Evolutionary conservation across 179 eudicot genomes (phyloP), one percentile per base, ranked within the genome.

Genomic region (Amaranthus tricolor): DNA sequence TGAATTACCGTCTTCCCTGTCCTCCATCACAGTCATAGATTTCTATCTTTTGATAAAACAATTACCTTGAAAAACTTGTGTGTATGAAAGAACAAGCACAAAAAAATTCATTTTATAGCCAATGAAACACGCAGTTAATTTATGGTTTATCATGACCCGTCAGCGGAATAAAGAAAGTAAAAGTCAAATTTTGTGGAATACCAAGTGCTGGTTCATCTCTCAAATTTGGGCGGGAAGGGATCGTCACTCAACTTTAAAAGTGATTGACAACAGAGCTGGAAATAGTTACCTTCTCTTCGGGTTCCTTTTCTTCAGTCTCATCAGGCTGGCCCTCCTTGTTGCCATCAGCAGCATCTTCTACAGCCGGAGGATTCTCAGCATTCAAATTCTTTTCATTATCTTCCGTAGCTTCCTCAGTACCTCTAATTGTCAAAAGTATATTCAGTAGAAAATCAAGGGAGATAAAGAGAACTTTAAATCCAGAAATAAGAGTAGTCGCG

Each of bases 291-390:
- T 87, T 87, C 4, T 85, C 91, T 82, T 92, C 97, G 13, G 90
- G 89, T 72, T 91, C 91, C 80, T 92, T 84, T 77, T 87, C 97
- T 84, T 88, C 87, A 63, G 91, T 64, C 74, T 90, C 97, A 48
- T 71, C 78, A 5, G 79, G 84, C 78, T 84, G 80, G 68, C 56
- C 82, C 66, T 89, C 95, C 85, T 90, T 88, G 86, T 74, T 85
- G 61, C 66, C 84, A 80, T 85, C 89, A 12, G 64, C 86, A 67
- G 81, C 80, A 66, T 84, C 91, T 76, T 89, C 91, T 59, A 76
- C 84, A 7, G 50, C 89, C 45, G 84, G 74, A 69, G 73, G 76
- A 73, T 88, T 87, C 80, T 87, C 95, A 77, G 76, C 68, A 68
- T 73, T 86, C 68, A 75, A 82, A 44, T 61, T 82, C 79, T 87